Conservation (phyloP, 2,329 filamentous ascomycete genomes). For the Paecilomyces sp. region DNA sequence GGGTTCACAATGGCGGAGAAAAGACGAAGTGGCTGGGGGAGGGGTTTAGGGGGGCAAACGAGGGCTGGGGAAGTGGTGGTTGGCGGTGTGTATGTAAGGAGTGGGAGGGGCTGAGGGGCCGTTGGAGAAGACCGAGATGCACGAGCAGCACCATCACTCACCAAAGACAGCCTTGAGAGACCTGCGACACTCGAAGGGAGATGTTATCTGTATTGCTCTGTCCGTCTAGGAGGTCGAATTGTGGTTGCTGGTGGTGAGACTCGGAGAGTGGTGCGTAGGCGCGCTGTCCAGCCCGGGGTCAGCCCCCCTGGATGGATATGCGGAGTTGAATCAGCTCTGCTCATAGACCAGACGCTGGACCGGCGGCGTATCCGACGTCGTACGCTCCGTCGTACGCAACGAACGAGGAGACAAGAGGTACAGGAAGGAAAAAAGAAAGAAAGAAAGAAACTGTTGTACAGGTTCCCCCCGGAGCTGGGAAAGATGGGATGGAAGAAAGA, state of each 20-base stretch:
- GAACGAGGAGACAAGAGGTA: conserved; percentile 7
- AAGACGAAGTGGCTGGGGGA: conserved; percentile 9
- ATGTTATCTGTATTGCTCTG: background rate
- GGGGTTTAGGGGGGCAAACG: conserved; percentile 7
- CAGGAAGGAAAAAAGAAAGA: conserved; percentile 17
- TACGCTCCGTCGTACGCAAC: background rate
- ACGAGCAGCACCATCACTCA: conserved; percentile 4
- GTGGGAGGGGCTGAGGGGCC: conserved; percentile 29
- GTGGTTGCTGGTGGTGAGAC: background rate
- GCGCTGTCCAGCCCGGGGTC: background rate
- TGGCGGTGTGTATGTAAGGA: conserved; percentile 29
- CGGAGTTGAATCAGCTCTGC: background rate
- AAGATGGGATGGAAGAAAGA: conserved; percentile 12
- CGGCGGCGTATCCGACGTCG: background rate
- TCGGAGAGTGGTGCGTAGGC: background rate
- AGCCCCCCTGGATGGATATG: background rate
- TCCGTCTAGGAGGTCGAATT: background rate
- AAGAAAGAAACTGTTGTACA: conserved; percentile 24
- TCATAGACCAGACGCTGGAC: background rate
- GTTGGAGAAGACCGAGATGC: background rate
- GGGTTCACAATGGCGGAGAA: background rate
- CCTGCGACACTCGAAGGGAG: background rate
- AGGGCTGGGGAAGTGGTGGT: conserved; percentile 10
- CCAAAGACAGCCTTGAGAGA: background rate
- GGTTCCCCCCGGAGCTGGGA: conserved; percentile 5